Base-by-base conservation (phyloP, 208 protist genomes). In the Tritrichomonas musculus region DNA sequence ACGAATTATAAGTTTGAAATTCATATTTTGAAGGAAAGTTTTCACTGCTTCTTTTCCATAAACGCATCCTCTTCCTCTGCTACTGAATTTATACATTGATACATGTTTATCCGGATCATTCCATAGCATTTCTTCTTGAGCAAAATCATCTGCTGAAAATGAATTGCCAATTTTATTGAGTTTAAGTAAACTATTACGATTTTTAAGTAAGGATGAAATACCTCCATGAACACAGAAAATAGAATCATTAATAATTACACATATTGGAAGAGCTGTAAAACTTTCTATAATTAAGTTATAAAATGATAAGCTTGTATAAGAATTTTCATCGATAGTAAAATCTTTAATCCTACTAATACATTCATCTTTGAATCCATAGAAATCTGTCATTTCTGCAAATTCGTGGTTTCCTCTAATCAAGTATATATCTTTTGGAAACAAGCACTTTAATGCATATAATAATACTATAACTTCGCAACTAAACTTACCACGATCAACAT, bases 221-320 rank as follows among this genome's bases (percentile, higher is more conserved):
- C 99, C 99, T 49, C 98, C 98, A 95, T 99, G 99, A 27, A 99
- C 98, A 95, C 97, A 98, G 94, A 99, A 98, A 49, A 94, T 92
- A 55, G 9, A 8, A n/a, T n/a, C 50, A 64, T 30, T n/a, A 36
- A 64, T 14, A 8, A 55, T 30, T 33, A 4, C 11, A 27, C 22
- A 14, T n/a, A 92, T 8, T 33, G 64, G 64, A 33, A 72, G 27
- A 72, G 11, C 11, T 72, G 17, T 3, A 72, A 72, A 33, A 72
- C 64, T 8, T 33, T 72, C 55, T 25, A 25, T 64, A 20, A 64
- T 25, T 64, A 64, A 8, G 8, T 64, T 20, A 64, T 64, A 64
- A 8, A 64, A 64, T 64, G 55, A 8, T 64, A n/a, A n/a, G n/a
- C n/a, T n/a, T n/a, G n/a, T n/a, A n/a, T n/a, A n/a, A n/a, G n/a